A percentile compares a stretch with the other conserved stretches of the same genome.
Evolutionary conservation across 2,329 filamentous ascomycete genomes (phyloP).

Genomic region (Orbilia blumenaviensis): DNA sequence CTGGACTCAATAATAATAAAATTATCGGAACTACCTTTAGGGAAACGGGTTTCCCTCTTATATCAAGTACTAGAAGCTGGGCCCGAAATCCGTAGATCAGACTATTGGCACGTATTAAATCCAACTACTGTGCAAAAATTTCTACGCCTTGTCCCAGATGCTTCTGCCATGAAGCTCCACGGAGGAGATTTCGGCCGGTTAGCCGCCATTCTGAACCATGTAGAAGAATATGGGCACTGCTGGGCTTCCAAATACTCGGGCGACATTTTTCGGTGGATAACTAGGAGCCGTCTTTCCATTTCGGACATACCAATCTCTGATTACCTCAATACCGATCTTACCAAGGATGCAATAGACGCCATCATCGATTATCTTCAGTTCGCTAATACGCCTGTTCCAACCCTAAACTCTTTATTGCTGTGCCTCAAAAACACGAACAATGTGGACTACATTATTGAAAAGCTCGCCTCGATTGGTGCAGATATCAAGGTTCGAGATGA

Average conservation of each 20-base stretch:
- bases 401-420: not conserved
- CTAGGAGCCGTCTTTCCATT: not conserved
- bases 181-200: not conserved
- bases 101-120: not conserved
- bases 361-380: not conserved
- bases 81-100: not conserved
- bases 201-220: not conserved
- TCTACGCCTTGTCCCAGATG: not conserved
- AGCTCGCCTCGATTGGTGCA: not conserved
- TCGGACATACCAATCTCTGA: not conserved
- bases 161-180: not conserved
- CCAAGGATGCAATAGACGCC: not conserved
- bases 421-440: not conserved
- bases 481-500: constrained; percentile 5
- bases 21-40: not conserved
- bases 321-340: not conserved
- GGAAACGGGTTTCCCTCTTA: not conserved
- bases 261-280: not conserved
- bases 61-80: not conserved
- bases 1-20: not conserved
- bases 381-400: not conserved
- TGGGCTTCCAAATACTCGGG: not conserved
- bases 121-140: too few relatives aligned
- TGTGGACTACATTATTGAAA: not conserved
- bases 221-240: not conserved